Percentiles rank a stretch among this genome's conserved stretches.
Evolutionary conservation across 2,329 filamentous ascomycete species (phyloP).

Genomic region (Paecilomyces formosus): DNA sequence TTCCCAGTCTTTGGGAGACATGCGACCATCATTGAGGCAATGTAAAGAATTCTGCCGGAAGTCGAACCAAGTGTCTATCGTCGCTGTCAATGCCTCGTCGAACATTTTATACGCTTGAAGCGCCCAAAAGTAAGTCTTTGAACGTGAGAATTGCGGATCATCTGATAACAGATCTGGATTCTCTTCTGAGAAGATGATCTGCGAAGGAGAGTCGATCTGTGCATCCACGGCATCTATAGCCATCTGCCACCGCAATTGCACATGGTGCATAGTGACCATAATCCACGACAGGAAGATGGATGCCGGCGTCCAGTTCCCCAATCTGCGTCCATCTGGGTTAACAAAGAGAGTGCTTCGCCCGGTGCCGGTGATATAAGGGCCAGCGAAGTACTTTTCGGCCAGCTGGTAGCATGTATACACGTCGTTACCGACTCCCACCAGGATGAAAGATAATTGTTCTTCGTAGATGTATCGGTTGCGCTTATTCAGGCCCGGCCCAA

Average conservation of each 20-base stretch:
- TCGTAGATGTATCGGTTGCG: conserved; percentile 5
- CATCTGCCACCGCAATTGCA: conserved; percentile 3
- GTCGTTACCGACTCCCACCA: conserved; percentile 3
- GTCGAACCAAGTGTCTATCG: conserved; percentile 4
- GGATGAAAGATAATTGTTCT: conserved; percentile 3
- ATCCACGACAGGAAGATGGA: conserved; percentile 5
- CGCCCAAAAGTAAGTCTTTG: conserved; percentile 7
- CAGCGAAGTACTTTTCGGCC: conserved; percentile 3
- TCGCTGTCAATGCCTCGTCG: conserved; percentile 2
- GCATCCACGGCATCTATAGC: conserved; percentile 4
- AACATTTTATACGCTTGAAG: conserved; percentile 7
- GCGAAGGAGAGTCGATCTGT: conserved; percentile 3
- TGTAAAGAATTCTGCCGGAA: conserved; percentile 5
- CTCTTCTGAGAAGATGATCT: neutral
- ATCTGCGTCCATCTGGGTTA: neutral
- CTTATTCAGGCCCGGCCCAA: conserved; percentile 1
- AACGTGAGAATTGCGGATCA: conserved; percentile 5
- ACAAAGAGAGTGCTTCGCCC: neutral
- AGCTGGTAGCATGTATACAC: conserved; percentile 4
- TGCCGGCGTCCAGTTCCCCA: conserved; percentile 2
- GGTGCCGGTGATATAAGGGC: conserved; percentile 2
- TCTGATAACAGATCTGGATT: conserved; percentile 3
- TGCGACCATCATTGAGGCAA: conserved; percentile 3
- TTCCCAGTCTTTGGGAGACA: conserved; percentile 2
- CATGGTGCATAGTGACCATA: conserved; percentile 4